Evolutionary conservation across 176 grass and related monocot species (phyloP).

Genomic region (Calamus simplicifolius): DNA sequence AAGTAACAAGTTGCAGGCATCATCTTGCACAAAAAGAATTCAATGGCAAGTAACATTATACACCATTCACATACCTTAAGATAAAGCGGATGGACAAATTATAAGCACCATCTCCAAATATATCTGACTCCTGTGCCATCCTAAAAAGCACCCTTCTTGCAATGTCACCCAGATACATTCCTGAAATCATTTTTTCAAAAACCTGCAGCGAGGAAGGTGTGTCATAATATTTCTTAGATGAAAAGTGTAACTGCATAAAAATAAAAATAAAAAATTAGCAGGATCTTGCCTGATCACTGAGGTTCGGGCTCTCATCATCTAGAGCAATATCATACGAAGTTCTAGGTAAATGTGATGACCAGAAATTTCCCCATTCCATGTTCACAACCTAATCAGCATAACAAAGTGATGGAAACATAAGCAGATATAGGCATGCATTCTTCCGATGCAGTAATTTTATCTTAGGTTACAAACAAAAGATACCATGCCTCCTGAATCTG

Average conservation of each 20-base stretch:
- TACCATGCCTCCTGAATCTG: constrained; percentile 91
- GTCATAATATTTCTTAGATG: background rate
- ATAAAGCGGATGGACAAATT: constrained; percentile 52
- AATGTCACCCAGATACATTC: constrained; percentile 93
- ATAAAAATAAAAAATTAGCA: background rate
- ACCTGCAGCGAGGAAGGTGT: constrained; percentile 30
- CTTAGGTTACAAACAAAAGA: constrained; percentile 24
- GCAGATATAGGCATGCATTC: background rate
- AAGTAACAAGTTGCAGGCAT: background rate
- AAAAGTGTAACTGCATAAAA: too few relatives aligned
- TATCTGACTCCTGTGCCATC: constrained; percentile 61
- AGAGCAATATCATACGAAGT: constrained; percentile 74
- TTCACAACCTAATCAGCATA: constrained; percentile 67
- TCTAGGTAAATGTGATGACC: constrained; percentile 87
- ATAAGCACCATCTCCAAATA: constrained; percentile 53
- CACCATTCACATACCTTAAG: constrained; percentile 44
- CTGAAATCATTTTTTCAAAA: constrained; percentile 98
- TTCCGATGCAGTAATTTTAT: constrained; percentile 15
- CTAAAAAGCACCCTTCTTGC: constrained; percentile 58
- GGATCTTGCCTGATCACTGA: constrained; percentile 60
- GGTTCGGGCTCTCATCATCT: constrained; percentile 72
- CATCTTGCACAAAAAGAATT: background rate
- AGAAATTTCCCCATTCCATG: constrained; percentile 99
- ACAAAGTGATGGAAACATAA: constrained; percentile 10
- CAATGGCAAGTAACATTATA: background rate